Evolutionary conservation across 768 basidiomycete genomes (phyloP), one percentile per base, ranked within the genome.

Genomic region (Pseudohyphozyma bogoriensis): DNA sequence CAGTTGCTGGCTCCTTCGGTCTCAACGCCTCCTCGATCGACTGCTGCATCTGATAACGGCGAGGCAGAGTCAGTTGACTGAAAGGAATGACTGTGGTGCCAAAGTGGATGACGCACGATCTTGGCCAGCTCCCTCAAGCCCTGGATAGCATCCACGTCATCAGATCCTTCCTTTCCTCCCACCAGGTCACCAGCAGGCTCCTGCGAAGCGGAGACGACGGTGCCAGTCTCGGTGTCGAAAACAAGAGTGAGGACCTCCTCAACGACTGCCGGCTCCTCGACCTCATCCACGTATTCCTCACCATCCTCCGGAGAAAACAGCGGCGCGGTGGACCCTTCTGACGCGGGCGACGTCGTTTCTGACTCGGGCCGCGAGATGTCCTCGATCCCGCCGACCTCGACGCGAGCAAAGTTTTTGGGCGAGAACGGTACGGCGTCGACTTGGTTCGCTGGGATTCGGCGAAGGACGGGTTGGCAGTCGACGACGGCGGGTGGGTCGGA

Each of bases 401-500:
- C 59, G 47, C 51, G 56, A 29, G 59, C 61, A 22, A 56, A 58
- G 39, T 61, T 59, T 16, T 29, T 35, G 1, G 52, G 84, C 68
- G 79, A 75, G 16, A 83, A 78, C 22, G 39, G n/a, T n/a, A n/a
- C n/a, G n/a, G n/a, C n/a, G n/a, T n/a, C n/a, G n/a, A n/a, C n/a
- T n/a, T n/a, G n/a, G n/a, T n/a, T n/a, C n/a, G n/a, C n/a, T n/a
- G 42, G 26, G 42, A 44, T 24, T n/a, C n/a, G n/a, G n/a, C n/a
- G n/a, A n/a, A n/a, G n/a, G 58, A 66, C 52, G 0, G 65, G 65
- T 46, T 58, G 58, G 31, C 65, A 66, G 11, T 60, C 61, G 44
- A 66, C 59, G 10, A 40, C 39, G 4, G 50, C 84, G 68, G 79
- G 75, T 15, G 83, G 78, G 67, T 88, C 85, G 54, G 83, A 82